These are phyloP conservation scores for Diaporthe australafricana DNA, from an alignment of 2,329 filamentous ascomycete genomes.

Conservation along the genomic window DNA sequence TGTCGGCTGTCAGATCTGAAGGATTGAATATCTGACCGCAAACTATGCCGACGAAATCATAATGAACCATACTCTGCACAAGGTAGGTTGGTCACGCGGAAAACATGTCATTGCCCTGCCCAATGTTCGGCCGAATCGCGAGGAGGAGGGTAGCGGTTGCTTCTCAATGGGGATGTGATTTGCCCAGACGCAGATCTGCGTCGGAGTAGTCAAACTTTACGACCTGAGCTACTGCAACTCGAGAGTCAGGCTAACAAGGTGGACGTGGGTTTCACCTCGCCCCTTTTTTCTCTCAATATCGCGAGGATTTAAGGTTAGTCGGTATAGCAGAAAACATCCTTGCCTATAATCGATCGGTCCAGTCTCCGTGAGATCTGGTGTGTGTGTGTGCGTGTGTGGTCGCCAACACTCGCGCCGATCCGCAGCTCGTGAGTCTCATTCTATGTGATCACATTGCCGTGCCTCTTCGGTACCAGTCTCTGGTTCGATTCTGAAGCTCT, in stretches of 20 bases:
- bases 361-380: slow-evolving; percentile 20
- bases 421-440: background rate
- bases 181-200: slow-evolving; percentile 20
- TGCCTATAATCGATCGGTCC: slow-evolving; percentile 24
- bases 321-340: slow-evolving; percentile 6
- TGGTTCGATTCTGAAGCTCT: background rate
- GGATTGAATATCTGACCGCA: background rate
- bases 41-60: background rate
- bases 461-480: background rate
- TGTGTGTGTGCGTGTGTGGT: slow-evolving; percentile 1
- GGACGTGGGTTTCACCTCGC: slow-evolving; percentile 15
- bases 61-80: background rate
- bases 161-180: slow-evolving; percentile 19
- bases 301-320: slow-evolving; percentile 12
- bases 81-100: background rate
- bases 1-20: no score
- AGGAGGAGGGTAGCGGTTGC: slow-evolving; percentile 2
- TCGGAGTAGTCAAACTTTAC: slow-evolving; percentile 1
- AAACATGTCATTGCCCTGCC: background rate
- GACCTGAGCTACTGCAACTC: slow-evolving; percentile 6
- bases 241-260: slow-evolving; percentile 13
- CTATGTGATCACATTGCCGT: background rate
- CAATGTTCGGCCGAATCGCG: background rate
- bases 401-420: background rate
- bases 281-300: slow-evolving; percentile 6